Conservation (phyloP, 129 eudicot genomes). For the Flaveria linearis region DNA sequence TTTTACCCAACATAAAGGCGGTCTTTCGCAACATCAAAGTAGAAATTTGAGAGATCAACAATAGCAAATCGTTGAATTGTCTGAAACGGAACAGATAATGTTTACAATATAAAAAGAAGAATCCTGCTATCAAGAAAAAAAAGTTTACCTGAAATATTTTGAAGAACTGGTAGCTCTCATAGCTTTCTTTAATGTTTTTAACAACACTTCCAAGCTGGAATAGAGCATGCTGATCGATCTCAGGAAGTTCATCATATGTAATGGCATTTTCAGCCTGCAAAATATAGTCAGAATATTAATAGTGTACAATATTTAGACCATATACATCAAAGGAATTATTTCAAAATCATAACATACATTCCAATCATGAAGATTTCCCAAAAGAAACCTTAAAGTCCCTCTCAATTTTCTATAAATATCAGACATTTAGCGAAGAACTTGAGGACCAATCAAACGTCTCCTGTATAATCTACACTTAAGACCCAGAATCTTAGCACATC, state of each 20-base stretch:
- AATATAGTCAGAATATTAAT: conserved; percentile 6
- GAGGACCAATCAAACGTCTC: conserved; percentile 87
- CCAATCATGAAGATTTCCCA: conserved; percentile 97
- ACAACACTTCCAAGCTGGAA: conserved; percentile 78
- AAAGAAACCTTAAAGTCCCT: conserved; percentile 88
- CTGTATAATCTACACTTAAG: conserved; percentile 93
- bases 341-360: conserved; percentile 46
- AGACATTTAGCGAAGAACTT: conserved; percentile 92
- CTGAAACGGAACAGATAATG: conserved; percentile 38
- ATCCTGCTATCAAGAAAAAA: no score
- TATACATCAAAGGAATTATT: background rate
- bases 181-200: conserved; percentile 82
- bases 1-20: conserved; percentile 95
- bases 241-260: conserved; percentile 69
- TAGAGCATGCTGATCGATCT: conserved; percentile 86
- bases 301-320: background rate
- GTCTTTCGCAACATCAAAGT: conserved; percentile 90
- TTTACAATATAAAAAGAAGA: background rate
- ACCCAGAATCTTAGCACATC: conserved; percentile 98
- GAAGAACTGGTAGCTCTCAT: conserved; percentile 88
- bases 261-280: conserved; percentile 70
- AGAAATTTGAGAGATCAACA: conserved; percentile 96
- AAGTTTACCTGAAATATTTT: conserved; percentile 83
- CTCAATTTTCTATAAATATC: conserved; percentile 85
- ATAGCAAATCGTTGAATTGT: conserved; percentile 82